Evolutionary conservation across 1,139 yeast genomes (phyloP).

Genomic region (Protomyces macrosporus): DNA sequence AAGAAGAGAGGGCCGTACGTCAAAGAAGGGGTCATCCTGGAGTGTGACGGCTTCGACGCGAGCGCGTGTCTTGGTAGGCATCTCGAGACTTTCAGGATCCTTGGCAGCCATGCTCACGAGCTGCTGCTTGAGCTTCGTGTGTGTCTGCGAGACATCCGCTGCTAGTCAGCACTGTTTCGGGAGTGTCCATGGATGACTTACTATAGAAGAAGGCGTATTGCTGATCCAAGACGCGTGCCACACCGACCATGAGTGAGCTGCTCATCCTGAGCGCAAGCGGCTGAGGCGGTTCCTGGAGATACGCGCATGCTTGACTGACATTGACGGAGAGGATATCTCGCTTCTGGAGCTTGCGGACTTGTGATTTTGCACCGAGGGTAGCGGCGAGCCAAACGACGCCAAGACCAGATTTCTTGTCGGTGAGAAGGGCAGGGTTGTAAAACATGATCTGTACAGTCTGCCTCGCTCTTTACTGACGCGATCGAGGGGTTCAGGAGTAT

Average conservation of each 20-base stretch:
- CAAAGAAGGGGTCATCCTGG: slow-evolving; percentile 27
- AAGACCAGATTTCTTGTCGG: slow-evolving; percentile 28
- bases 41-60: slow-evolving; percentile 13
- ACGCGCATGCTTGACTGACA: slow-evolving; percentile 32
- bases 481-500: too few species aligned
- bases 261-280: slow-evolving; percentile 45
- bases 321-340: slow-evolving; percentile 34
- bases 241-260: slow-evolving; percentile 54
- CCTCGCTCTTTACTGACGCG: too few species aligned
- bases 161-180: not conserved
- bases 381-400: slow-evolving; percentile 33
- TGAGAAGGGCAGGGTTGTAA: slow-evolving; percentile 27
- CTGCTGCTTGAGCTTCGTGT: slow-evolving; percentile 19
- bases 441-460: slow-evolving; percentile 19
- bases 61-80: not conserved
- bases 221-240: slow-evolving; percentile 51
- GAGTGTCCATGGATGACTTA: not conserved
- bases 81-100: slow-evolving; percentile 3
- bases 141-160: slow-evolving; percentile 27
- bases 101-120: not conserved
- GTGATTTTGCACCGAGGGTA: slow-evolving; percentile 33
- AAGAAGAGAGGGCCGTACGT: slow-evolving; percentile 1
- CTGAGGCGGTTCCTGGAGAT: slow-evolving; percentile 33
- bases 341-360: slow-evolving; percentile 31
- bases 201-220: slow-evolving; percentile 38